phyloP scores from a whole-genome alignment of 768 basidiomycete genomes.

The Lentinus brumalis region DNA sequence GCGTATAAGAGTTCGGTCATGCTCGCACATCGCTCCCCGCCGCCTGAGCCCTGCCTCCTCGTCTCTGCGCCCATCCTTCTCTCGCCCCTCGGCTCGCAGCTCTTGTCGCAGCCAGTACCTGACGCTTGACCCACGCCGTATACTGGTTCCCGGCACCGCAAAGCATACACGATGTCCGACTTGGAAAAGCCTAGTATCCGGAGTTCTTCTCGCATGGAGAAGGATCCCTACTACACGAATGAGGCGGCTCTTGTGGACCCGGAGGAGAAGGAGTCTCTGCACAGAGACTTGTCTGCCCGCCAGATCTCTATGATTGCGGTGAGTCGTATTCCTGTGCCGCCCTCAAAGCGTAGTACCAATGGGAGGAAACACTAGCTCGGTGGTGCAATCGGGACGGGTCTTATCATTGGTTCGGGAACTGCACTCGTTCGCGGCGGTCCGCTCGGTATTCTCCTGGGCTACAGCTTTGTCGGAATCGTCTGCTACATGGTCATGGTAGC shows the following conservation, averaged over 20 bases:
- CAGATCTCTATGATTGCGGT: conserved; percentile 45
- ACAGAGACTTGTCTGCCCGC: conserved; percentile 35
- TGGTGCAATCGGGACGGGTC: conserved; percentile 36
- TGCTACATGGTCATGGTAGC: conserved; percentile 63
- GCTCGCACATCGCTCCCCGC: neutral
- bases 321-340: conserved; percentile 10
- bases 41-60: neutral
- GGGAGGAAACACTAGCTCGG: conserved; percentile 31
- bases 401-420: conserved; percentile 51
- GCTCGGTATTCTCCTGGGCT: conserved; percentile 46
- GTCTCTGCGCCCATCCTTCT: conserved; percentile 1
- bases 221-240: conserved; percentile 16
- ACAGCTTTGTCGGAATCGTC: conserved; percentile 52
- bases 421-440: conserved; percentile 59
- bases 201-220: neutral
- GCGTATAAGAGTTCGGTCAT: conserved; percentile 1
- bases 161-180: conserved; percentile 11
- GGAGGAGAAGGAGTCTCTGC: conserved; percentile 33
- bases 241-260: conserved; percentile 24
- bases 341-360: neutral
- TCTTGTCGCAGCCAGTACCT: neutral
- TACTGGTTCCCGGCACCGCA: neutral
- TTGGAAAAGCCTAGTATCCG: conserved; percentile 1
- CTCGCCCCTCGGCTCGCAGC: too few species aligned
- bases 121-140: neutral